Conservation (phyloP, 495 filamentous ascomycete species). For the Podospora comata region DNA sequence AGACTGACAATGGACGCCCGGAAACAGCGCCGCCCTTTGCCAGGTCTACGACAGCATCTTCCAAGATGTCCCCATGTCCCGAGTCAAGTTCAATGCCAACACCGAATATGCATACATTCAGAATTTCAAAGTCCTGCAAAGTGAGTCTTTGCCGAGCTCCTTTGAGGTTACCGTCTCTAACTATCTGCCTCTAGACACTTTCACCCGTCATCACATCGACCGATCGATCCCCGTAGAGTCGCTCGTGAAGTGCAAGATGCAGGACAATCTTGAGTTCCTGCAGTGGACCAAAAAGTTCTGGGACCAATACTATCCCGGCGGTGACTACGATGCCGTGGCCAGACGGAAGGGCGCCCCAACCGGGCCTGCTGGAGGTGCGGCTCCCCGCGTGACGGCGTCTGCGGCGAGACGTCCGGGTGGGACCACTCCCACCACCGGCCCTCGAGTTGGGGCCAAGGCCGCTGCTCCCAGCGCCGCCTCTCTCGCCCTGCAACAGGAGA, state of each 20-base stretch:
- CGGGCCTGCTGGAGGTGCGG: conserved; percentile 42
- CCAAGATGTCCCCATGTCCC: conserved; percentile 91
- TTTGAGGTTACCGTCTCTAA: background rate
- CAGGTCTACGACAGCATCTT: conserved; percentile 98
- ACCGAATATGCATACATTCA: conserved; percentile 95
- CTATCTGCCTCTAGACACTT: conserved; percentile 56
- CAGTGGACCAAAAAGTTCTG: conserved; percentile 96
- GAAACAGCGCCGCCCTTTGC: conserved; percentile 81
- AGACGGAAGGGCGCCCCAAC: conserved; percentile 77
- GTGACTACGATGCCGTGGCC: conserved; percentile 86
- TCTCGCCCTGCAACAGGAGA: conserved; percentile 74
- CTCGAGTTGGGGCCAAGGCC: conserved; percentile 47
- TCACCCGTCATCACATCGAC: conserved; percentile 80
- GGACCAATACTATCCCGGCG: conserved; percentile 96
- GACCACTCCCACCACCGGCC: conserved; percentile 68
- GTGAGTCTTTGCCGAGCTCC: conserved; percentile 50
- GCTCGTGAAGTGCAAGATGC: conserved; percentile 97
- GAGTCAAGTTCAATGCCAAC: conserved; percentile 97
- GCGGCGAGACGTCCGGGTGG: conserved; percentile 56
- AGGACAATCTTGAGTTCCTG: conserved; percentile 98
- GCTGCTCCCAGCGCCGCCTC: conserved; percentile 53
- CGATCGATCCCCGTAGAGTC: conserved; percentile 81
- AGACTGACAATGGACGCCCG: conserved; percentile 19
- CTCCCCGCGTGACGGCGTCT: conserved; percentile 45
- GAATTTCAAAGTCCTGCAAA: conserved; percentile 96